phyloP scores from a whole-genome alignment of 208 protist species.

The Leishmania aethiopica region DNA sequence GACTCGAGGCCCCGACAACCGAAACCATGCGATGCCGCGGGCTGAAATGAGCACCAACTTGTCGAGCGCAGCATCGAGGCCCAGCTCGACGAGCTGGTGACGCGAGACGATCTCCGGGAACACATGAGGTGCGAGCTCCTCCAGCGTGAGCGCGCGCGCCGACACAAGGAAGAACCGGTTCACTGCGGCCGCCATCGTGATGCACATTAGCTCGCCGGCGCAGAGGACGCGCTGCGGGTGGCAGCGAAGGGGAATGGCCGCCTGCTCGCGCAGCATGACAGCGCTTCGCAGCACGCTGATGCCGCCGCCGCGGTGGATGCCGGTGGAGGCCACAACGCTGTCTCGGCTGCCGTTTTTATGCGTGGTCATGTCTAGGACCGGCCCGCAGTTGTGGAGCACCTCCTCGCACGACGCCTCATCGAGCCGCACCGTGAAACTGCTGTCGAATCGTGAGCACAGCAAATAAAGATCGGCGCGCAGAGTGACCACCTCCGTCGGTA shows the following conservation, averaged over 20 bases:
- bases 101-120: constrained; percentile 8
- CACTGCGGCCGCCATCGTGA: background rate
- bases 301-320: constrained; percentile 59
- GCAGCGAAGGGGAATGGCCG: constrained; percentile 3
- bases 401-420: constrained; percentile 33
- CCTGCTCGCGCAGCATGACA: constrained; percentile 45
- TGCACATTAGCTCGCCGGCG: constrained; percentile 25
- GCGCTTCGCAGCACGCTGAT: constrained; percentile 73
- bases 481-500: constrained; percentile 28
- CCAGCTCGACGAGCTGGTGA: constrained; percentile 15
- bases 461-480: constrained; percentile 37
- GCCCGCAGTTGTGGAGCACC: constrained; percentile 70
- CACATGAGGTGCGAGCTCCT: background rate
- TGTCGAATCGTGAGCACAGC: constrained; percentile 58
- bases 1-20: background rate
- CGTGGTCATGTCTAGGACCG: constrained; percentile 71
- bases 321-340: constrained; percentile 75
- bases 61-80: constrained; percentile 4
- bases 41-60: constrained; percentile 14
- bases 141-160: constrained; percentile 1
- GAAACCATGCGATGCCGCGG: constrained; percentile 22
- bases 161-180: constrained; percentile 31
- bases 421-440: constrained; percentile 54
- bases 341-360: constrained; percentile 40
- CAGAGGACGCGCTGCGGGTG: constrained; percentile 21